phyloP scores from a whole-genome alignment of 2,329 filamentous ascomycete genomes.

The Zasmidium angulare region DNA sequence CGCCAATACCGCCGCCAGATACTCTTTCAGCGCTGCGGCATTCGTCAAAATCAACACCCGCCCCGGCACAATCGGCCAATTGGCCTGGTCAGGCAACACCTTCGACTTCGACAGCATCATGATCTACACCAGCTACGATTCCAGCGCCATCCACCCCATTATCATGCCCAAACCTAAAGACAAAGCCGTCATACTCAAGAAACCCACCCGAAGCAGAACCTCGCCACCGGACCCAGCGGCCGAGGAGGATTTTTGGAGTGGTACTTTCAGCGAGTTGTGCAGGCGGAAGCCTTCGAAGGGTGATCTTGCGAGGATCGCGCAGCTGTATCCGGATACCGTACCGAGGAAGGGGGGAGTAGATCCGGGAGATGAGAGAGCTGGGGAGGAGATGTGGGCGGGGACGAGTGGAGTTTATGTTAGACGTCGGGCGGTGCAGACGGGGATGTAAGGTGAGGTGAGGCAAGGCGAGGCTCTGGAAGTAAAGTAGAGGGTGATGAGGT shows the following conservation, averaged over 20 bases:
- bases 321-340: not conserved
- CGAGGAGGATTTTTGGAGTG: not conserved
- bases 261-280: not conserved
- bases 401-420: not conserved
- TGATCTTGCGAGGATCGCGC: not conserved
- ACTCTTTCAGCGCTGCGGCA: not conserved
- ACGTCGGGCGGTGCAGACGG: not conserved
- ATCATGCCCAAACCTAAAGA: not conserved
- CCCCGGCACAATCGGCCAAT: not conserved
- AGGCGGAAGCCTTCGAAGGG: not conserved
- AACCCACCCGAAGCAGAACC: not conserved
- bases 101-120: slow-evolving; percentile 7
- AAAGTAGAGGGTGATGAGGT: not conserved
- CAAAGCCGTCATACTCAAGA: not conserved
- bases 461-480: too few species aligned
- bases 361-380: not conserved
- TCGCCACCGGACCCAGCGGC: not conserved
- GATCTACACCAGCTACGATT: slow-evolving; percentile 5
- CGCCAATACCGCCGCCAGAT: not conserved
- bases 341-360: not conserved
- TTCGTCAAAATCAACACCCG: not conserved
- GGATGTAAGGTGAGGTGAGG: not conserved
- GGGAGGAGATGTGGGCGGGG: not conserved
- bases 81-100: not conserved
- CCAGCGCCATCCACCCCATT: not conserved